These are phyloP conservation scores for Clitopilus hobsonii DNA, from an alignment of 768 basidiomycete genomes.

Conservation along the genomic window DNA sequence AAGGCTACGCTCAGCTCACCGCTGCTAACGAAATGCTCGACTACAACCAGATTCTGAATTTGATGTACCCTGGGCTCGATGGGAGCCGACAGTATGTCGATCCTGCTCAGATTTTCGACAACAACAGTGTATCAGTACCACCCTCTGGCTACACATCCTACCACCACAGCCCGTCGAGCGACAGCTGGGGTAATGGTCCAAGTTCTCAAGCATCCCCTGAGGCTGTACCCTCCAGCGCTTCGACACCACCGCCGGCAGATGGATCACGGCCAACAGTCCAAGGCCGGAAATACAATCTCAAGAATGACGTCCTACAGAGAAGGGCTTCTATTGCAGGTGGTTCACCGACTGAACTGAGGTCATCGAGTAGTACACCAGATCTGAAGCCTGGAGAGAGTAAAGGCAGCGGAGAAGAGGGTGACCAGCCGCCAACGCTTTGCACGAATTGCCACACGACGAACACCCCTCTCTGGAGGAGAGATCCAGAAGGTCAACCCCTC, in stretches of 20 bases:
- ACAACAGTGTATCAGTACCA: slow-evolving; percentile 7
- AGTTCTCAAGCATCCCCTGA: slow-evolving; percentile 76
- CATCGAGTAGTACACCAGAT: slow-evolving; percentile 69
- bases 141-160: slow-evolving; percentile 44
- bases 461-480: slow-evolving; percentile 89
- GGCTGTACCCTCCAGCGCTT: slow-evolving; percentile 65
- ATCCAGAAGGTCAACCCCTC: slow-evolving; percentile 89
- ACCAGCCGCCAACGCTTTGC: slow-evolving; percentile 75
- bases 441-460: slow-evolving; percentile 96
- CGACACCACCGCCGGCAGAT: slow-evolving; percentile 69
- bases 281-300: slow-evolving; percentile 61
- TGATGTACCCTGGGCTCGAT: slow-evolving; percentile 58
- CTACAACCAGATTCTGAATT: slow-evolving; percentile 62
- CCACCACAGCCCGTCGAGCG: slow-evolving; percentile 78
- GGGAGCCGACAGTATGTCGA: slow-evolving; percentile 67
- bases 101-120: slow-evolving; percentile 75
- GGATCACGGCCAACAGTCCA: slow-evolving; percentile 29
- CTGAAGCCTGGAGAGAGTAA: slow-evolving; percentile 30
- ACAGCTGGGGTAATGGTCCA: slow-evolving; percentile 73
- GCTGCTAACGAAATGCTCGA: slow-evolving; percentile 51
- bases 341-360: slow-evolving; percentile 39
- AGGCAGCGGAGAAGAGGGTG: slow-evolving; percentile 57
- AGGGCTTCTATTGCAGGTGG: slow-evolving; percentile 37
- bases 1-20: slow-evolving; percentile 65
- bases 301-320: slow-evolving; percentile 51